phyloP scores from a whole-genome alignment of 2,329 filamentous ascomycete species.

The Tolypocladium tropicale region DNA sequence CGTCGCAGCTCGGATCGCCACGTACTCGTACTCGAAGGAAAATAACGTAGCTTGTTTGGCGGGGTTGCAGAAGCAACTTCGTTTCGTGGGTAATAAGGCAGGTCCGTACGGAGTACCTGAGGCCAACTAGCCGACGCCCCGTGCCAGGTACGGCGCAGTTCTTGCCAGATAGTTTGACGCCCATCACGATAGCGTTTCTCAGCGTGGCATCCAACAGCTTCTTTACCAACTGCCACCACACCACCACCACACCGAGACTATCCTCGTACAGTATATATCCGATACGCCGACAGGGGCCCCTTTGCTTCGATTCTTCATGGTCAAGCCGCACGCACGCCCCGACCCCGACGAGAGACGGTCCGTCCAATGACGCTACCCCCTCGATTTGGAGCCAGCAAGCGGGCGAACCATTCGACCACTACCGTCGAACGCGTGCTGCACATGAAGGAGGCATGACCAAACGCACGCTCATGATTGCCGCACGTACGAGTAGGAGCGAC shows the following conservation, averaged over 20 bases:
- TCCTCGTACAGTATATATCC: background rate
- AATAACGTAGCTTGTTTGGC: background rate
- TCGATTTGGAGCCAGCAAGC: background rate
- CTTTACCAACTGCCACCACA: background rate
- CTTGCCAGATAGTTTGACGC: background rate
- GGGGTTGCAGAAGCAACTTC: background rate
- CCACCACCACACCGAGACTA: no score
- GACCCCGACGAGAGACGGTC: background rate
- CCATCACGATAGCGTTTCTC: background rate
- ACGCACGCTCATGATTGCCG: no score
- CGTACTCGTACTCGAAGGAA: no score
- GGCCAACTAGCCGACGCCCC: background rate
- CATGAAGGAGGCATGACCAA: no score
- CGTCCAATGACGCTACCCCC: background rate
- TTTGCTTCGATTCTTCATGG: background rate
- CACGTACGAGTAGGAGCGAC: no score
- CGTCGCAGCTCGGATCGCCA: background rate
- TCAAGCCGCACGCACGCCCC: no score
- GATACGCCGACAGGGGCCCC: background rate
- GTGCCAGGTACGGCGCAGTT: background rate
- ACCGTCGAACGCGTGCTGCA: no score
- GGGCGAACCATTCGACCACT: background rate
- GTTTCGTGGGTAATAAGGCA: no score
- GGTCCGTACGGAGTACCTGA: no score
- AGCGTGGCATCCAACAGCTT: background rate